Percentiles rank a stretch among this genome's conserved stretches.
Evolutionary conservation across 2,329 filamentous ascomycete species (phyloP).

Genomic region (Aureobasidium pullulans): DNA sequence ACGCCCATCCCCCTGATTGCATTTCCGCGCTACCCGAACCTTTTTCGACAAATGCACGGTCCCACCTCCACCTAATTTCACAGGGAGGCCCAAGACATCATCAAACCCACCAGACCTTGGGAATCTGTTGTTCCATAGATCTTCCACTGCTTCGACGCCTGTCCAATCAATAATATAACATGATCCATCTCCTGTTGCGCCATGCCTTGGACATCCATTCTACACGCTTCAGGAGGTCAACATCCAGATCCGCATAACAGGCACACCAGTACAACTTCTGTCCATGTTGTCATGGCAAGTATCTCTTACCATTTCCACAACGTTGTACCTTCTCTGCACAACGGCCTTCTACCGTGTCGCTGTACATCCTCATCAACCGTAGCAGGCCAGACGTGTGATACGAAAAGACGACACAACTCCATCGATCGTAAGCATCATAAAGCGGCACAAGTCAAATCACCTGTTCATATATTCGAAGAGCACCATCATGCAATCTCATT

Average conservation of each 20-base stretch:
- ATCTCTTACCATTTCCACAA: not conserved
- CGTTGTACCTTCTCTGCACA: not conserved
- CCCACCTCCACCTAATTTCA: slow-evolving; percentile 3
- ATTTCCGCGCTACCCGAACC: slow-evolving; percentile 9
- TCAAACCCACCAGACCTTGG: not conserved
- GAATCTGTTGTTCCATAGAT: not conserved
- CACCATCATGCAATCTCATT: not conserved
- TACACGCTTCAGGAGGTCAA: not conserved
- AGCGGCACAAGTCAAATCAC: slow-evolving; percentile 8
- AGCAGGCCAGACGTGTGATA: not conserved
- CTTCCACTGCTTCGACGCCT: not conserved
- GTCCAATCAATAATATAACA: not conserved
- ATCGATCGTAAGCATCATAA: not conserved
- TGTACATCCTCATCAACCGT: slow-evolving; percentile 2
- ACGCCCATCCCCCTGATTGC: slow-evolving; percentile 6
- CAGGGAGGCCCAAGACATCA: not conserved
- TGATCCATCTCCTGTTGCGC: not conserved
- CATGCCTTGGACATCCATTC: not conserved
- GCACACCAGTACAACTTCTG: not conserved
- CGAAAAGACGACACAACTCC: not conserved
- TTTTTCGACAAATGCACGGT: not conserved
- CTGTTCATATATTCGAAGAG: not conserved
- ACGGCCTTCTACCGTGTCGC: slow-evolving; percentile 4
- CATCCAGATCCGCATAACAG: not conserved
- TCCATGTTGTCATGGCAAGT: slow-evolving; percentile 10